Base-by-base conservation (phyloP, 352 stramenopile species). In the Phytophthora litchii region DNA sequence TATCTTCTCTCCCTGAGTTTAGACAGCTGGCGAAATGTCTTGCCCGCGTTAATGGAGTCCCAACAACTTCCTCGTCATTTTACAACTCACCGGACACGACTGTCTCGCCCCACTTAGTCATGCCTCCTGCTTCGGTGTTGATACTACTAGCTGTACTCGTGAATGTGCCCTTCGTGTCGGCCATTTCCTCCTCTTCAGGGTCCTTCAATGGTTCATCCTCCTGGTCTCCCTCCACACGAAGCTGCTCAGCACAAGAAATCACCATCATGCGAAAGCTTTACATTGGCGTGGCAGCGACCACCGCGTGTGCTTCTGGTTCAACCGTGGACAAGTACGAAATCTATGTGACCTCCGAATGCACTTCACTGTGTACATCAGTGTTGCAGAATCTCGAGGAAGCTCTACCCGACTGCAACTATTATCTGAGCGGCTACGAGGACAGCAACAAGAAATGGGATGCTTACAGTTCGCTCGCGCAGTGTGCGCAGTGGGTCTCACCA, bases 321-420 rank as follows among this genome's bases (percentile, higher is more conserved):
- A 52, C 54, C 16, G 35, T 56, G 14, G 46, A 63, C 44, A 63
- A 45, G 25, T 36, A 50, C 44, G 37, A 56, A 1, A 31, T 63
- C 14, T 31, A 50, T 35, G 34, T 60, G 29, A 27, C 10, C 21
- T 54, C 23, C 10, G 38, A 42, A 13, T 49, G 49, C 32, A 19
- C 17, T n/a, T 64, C 50, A 10, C 35, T 17, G 9, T 53, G 37
- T 19, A 25, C n/a, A 10, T 20, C 44, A 3, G 47, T 45, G n/a
- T 13, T 50, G 14, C 36, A 46, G 46, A 56, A 64, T 17, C 35
- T 62, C 7, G 43, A 35, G 35, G 43, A 55, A 10, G 17, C 44
- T 5, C 35, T 62, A 19, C 54, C 43, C 8, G 9, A 55, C 35
- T 62, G 54, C 25, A 42, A 49, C 44, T 62, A 62, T 27, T 49